Percentiles rank a stretch among this genome's conserved stretches.
Evolutionary conservation across 805 yeast species (phyloP).

Genomic region (Wickerhamomyces sydowiorum): DNA sequence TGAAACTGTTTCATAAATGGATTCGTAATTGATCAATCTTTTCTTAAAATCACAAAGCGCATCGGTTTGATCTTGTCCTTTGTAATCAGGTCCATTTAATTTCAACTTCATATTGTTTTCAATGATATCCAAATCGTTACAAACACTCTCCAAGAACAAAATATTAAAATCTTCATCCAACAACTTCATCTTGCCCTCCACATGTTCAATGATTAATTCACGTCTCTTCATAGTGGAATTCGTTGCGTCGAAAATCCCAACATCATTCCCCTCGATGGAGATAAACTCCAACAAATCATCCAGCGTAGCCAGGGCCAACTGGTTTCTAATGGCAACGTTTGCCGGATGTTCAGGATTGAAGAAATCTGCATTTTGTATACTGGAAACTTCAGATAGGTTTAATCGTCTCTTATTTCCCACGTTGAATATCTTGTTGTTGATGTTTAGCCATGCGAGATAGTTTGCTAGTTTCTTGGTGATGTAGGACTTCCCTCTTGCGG

Average conservation of each 20-base stretch:
- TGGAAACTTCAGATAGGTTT: background rate
- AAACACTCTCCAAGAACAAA: slow-evolving; percentile 33
- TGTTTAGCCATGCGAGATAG: slow-evolving; percentile 61
- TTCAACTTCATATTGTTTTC: slow-evolving; percentile 26
- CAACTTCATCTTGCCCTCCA: slow-evolving; percentile 34
- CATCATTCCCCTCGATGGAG: slow-evolving; percentile 30
- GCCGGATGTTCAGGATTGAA: slow-evolving; percentile 33
- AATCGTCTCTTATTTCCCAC: slow-evolving; percentile 62
- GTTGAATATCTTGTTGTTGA: slow-evolving; percentile 58
- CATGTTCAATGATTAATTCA: slow-evolving; percentile 31
- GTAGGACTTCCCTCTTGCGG: slow-evolving; percentile 69
- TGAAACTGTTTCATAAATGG: slow-evolving; percentile 42
- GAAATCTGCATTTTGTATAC: slow-evolving; percentile 21
- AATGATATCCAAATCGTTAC: slow-evolving; percentile 22
- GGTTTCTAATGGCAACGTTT: slow-evolving; percentile 33
- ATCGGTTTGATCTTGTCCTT: slow-evolving; percentile 11
- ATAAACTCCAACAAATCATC: slow-evolving; percentile 30
- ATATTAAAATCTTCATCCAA: slow-evolving; percentile 28
- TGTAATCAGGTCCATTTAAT: slow-evolving; percentile 28
- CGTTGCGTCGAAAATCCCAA: slow-evolving; percentile 49
- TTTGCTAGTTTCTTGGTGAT: slow-evolving; percentile 59
- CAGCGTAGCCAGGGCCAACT: slow-evolving; percentile 41
- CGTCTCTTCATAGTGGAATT: slow-evolving; percentile 41
- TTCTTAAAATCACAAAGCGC: slow-evolving; percentile 33
- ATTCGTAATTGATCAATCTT: slow-evolving; percentile 45